phyloP scores from a whole-genome alignment of 192 early-diverging fungal species.

The Rhizophagus clarus region DNA sequence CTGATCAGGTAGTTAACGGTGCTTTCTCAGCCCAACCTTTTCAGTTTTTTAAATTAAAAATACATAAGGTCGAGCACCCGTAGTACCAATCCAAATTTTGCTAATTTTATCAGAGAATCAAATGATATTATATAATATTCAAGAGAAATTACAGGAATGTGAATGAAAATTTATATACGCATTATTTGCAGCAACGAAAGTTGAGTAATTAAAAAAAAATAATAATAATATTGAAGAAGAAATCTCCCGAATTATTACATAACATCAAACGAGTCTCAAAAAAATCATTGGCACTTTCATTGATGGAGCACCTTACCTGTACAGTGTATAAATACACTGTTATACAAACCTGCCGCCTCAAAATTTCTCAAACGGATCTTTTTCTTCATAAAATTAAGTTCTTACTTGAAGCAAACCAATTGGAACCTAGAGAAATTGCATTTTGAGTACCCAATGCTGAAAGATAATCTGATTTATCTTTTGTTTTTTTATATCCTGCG shows the following conservation, averaged over 20 bases:
- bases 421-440: slow-evolving; percentile 48
- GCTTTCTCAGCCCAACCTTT: slow-evolving; percentile 29
- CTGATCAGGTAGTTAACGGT: slow-evolving; percentile 34
- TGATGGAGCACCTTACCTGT: slow-evolving; percentile 8
- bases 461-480: slow-evolving; percentile 54
- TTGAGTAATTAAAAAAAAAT: not conserved
- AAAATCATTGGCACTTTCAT: not conserved
- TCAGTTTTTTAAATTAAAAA: not conserved
- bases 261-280: not conserved
- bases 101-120: not conserved
- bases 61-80: slow-evolving; percentile 10
- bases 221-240: not conserved
- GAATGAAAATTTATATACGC: too few relatives aligned
- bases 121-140: slow-evolving; percentile 11
- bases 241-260: not conserved
- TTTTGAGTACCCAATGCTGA: slow-evolving; percentile 54
- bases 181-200: not conserved
- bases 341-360: slow-evolving; percentile 13
- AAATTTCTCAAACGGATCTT: not conserved
- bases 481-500: slow-evolving; percentile 51
- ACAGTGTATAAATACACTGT: not conserved
- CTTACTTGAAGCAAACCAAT: slow-evolving; percentile 54
- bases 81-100: slow-evolving; percentile 18
- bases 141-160: not conserved
- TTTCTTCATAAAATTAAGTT: slow-evolving; percentile 2